Evolutionary conservation across 1,284 basidiomycete genomes (phyloP).

Genomic region (Mycena citricolor): DNA sequence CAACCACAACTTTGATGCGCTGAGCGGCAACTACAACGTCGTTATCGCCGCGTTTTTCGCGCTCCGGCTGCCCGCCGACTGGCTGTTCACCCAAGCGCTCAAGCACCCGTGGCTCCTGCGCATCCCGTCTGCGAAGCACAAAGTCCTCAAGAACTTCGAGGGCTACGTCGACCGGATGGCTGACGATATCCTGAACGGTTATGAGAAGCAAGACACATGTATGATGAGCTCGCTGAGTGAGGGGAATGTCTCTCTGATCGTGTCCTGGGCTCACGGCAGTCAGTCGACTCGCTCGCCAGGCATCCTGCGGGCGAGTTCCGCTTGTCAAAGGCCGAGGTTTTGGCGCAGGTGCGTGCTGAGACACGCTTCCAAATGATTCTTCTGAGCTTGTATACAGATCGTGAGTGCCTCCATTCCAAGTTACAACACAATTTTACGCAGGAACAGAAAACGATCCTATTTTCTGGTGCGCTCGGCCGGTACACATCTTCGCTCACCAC

Average conservation of each 20-base stretch:
- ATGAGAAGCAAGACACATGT: slow-evolving; percentile 34
- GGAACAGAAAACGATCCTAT: slow-evolving; percentile 17
- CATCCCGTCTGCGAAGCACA: slow-evolving; percentile 32
- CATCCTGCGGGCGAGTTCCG: slow-evolving; percentile 16
- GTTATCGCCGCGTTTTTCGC: slow-evolving; percentile 37
- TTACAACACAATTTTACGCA: background rate
- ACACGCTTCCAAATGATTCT: background rate
- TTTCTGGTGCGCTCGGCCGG: slow-evolving; percentile 8
- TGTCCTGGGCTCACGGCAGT: background rate
- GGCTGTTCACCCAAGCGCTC: slow-evolving; percentile 13
- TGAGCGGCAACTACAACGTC: slow-evolving; percentile 38
- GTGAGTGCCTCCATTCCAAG: background rate
- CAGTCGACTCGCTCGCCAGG: slow-evolving; percentile 17
- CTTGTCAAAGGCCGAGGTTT: slow-evolving; percentile 12
- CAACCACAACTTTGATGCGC: slow-evolving; percentile 45
- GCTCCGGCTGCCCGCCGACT: slow-evolving; percentile 16
- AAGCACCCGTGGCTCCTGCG: slow-evolving; percentile 2
- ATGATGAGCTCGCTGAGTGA: slow-evolving; percentile 40
- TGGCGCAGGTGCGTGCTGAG: slow-evolving; percentile 9
- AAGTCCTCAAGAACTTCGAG: slow-evolving; percentile 31
- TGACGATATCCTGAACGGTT: slow-evolving; percentile 32
- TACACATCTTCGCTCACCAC: background rate
- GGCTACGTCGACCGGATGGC: slow-evolving; percentile 36
- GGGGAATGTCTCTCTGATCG: slow-evolving; percentile 23
- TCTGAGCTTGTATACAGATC: slow-evolving; percentile 2